Base-by-base conservation (phyloP, 2,329 filamentous ascomycete genomes). In the Cladophialophora immunda region DNA sequence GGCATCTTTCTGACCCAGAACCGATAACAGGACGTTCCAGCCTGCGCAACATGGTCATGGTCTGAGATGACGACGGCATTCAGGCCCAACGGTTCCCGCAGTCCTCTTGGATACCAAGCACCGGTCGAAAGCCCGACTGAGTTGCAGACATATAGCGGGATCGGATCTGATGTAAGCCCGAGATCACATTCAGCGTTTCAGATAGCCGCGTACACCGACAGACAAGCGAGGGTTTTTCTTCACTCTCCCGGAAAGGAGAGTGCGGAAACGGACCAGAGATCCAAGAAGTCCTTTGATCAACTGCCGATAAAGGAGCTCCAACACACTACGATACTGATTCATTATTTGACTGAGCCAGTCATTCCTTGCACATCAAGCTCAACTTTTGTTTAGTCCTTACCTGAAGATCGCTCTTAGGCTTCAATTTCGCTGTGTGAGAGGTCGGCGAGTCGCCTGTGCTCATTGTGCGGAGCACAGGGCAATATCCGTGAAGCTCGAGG, bases 21-120 rank as follows among this genome's bases (percentile, higher is more conserved):
- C 19, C n/a, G 11, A 11, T 30, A 32, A 29, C 60, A 74, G 72
- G 72, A 65, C 70, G 70, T 30, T 68, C 68, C 50, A 70, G 68
- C 41, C 67, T 74, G 52, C 72, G 72, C 32, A 70, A 73, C 54
- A 68, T 73, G 68, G 68, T 59, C 47, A 64, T 70, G 55, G 66
- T 63, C 64, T 72, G 65, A 69, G 62, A 50, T 58, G 30, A 59
- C 32, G 65, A 53, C 62, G 66, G 66, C 69, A 41, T 50, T 70
- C 63, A 58, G 66, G 25, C 52, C 52, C 58, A 45, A 52, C 19
- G 45, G 15, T 22, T 56, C 17, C 27, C 52, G n/a, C 4, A 27
- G 19, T 55, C 50, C 52, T 19, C 30, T 22, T 38, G n/a, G 36
- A 54, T 8, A 17, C 25, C 29, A 30, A 13, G 45, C 45, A 25